Conservation (phyloP, 2,329 filamentous ascomycete genomes). For the Cladorrhinum sp. region DNA sequence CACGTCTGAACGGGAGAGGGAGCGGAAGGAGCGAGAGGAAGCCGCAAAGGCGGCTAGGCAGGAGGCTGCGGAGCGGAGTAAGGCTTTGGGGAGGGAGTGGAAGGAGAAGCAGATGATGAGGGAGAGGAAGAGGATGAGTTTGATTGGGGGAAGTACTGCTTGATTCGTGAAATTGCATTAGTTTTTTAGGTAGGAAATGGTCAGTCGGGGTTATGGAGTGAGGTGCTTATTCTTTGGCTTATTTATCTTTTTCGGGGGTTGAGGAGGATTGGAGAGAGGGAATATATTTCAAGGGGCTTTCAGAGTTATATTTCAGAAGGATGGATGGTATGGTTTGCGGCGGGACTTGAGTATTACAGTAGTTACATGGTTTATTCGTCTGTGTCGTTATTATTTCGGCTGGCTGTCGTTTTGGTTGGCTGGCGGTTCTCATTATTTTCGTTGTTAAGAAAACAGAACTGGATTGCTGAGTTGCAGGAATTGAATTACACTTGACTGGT, state of each 20-base stretch:
- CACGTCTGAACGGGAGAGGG: slow-evolving; percentile 47
- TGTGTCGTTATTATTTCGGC: neutral
- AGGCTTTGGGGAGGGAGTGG: slow-evolving; percentile 59
- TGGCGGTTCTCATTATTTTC: neutral
- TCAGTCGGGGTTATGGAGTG: neutral
- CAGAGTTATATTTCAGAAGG: neutral
- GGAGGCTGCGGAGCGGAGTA: slow-evolving; percentile 59
- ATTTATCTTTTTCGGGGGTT: neutral
- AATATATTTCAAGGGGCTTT: neutral
- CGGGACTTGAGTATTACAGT: neutral
- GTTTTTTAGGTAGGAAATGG: neutral
- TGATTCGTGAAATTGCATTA: too few species aligned
- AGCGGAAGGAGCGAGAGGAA: slow-evolving; percentile 53
- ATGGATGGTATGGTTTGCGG: too few species aligned
- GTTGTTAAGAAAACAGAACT: neutral
- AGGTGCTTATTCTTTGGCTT: neutral
- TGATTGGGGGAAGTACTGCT: neutral
- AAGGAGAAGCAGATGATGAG: slow-evolving; percentile 50
- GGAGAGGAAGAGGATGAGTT: slow-evolving; percentile 9
- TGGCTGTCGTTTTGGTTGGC: neutral
- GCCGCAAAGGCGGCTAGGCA: slow-evolving; percentile 54
- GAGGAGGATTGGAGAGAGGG: neutral
- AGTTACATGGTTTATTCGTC: neutral
- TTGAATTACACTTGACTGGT: neutral
- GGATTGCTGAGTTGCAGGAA: neutral